A percentile compares a stretch with the other conserved stretches of the same genome.
phyloP scores from a whole-genome alignment of 2,329 filamentous ascomycete genomes.

The Phyllosticta paracitricarpa region DNA sequence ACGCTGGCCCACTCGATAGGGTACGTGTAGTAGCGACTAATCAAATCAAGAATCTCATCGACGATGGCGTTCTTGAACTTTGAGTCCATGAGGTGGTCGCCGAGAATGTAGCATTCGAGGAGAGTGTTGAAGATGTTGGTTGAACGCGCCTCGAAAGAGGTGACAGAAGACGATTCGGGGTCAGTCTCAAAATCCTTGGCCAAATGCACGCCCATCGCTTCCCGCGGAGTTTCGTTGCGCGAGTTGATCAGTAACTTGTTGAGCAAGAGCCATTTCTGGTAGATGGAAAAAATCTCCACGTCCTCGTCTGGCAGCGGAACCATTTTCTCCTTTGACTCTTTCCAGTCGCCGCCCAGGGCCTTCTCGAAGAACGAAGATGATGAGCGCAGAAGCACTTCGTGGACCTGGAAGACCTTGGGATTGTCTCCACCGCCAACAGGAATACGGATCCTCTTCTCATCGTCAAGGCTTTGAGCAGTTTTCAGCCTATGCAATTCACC shows the following conservation, averaged over 20 bases:
- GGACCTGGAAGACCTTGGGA: background rate
- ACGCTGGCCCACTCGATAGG: background rate
- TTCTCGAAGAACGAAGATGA: slow-evolving; percentile 2
- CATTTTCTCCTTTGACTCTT: background rate
- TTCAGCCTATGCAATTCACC: background rate
- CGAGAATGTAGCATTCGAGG: slow-evolving; percentile 11
- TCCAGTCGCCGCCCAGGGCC: slow-evolving; percentile 7
- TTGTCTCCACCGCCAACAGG: background rate
- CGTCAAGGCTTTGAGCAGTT: background rate
- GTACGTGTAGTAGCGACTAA: background rate
- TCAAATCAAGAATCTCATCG: slow-evolving; percentile 7
- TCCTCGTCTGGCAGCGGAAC: slow-evolving; percentile 6
- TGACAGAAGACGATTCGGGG: background rate
- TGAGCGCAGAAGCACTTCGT: background rate
- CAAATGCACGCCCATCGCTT: background rate
- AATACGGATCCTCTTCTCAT: background rate
- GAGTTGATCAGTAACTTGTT: background rate
- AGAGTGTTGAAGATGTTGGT: background rate
- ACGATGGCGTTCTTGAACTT: slow-evolving; percentile 13
- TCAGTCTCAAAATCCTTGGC: background rate
- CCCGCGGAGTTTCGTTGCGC: background rate
- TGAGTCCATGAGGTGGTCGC: slow-evolving; percentile 11
- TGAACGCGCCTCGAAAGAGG: background rate
- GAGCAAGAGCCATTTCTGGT: slow-evolving; percentile 7
- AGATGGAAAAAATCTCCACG: slow-evolving; percentile 5